A percentile compares a stretch with the other conserved stretches of the same genome.
phyloP scores from a whole-genome alignment of 2,329 filamentous ascomycete species.

The Diaporthe ampelina region DNA sequence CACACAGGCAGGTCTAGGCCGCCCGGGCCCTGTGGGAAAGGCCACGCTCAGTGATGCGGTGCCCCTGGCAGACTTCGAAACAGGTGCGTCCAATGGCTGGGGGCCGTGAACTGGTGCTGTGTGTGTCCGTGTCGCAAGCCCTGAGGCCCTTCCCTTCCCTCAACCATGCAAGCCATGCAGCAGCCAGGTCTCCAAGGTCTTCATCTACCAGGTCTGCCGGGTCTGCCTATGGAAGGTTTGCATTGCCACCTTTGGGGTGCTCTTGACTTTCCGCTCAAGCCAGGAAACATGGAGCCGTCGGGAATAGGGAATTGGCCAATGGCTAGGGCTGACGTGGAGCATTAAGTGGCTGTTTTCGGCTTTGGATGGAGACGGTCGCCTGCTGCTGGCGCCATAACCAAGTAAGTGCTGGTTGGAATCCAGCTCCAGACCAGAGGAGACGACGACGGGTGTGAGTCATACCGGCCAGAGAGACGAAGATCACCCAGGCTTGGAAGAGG shows the following conservation, averaged over 20 bases:
- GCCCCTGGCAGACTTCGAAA: constrained; percentile 27
- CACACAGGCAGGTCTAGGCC: constrained; percentile 19
- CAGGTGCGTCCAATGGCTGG: constrained; percentile 15
- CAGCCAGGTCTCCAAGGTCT: background rate
- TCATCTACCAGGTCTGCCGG: background rate
- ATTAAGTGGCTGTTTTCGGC: constrained; percentile 21
- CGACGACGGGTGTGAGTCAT: constrained; percentile 11
- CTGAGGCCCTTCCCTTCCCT: background rate
- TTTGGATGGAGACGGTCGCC: constrained; percentile 17
- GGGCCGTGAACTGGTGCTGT: constrained; percentile 9
- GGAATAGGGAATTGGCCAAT: constrained; percentile 32
- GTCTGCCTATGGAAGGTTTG: constrained; percentile 11
- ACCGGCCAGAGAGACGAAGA: background rate
- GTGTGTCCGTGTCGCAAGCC: constrained; percentile 6
- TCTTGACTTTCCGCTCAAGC: constrained; percentile 28
- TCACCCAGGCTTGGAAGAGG: background rate
- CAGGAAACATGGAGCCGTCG: constrained; percentile 26
- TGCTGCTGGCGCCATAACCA: constrained; percentile 12
- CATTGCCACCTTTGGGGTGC: constrained; percentile 31
- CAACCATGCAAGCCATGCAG: constrained; percentile 3
- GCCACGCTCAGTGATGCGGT: background rate
- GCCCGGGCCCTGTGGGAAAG: constrained; percentile 8
- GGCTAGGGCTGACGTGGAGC: constrained; percentile 31
- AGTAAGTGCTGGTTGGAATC: background rate
- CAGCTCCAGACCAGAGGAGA: background rate